Base-by-base conservation (phyloP, 352 stramenopile species). In the Phytophthora palmivora region DNA sequence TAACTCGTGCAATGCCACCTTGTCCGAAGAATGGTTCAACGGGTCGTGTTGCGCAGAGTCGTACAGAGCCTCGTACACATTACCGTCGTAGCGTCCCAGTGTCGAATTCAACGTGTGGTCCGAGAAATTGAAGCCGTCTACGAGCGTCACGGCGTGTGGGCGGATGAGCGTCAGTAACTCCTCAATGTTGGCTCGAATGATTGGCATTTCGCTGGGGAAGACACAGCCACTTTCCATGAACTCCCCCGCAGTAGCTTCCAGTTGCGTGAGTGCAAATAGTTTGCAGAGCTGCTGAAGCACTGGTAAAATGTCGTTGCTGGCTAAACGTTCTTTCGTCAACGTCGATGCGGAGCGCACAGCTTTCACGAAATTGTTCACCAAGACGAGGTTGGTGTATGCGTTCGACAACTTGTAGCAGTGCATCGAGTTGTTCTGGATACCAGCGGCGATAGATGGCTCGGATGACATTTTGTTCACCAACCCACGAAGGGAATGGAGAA, bases 61-160 rank as follows among this genome's bases (percentile, higher is more conserved):
- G 38, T 84, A 88, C 48, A 91, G 52, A 51, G 79, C 79, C 39
- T 90, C 76, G 72, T 95, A 94, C 39, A 91, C 74, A 11, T 88
- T 78, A 16, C 84, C 87, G 49, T 94, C 81, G 44, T 80, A 87
- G 51, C 83, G 78, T 21, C 87, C 87, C 28, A 95, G 66, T 24
- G 79, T 79, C 67, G 84, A 89, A 77, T 93, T 93, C 36, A 95
- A 56, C 41, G 55, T 24, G 51, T 84, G 69, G 62, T 93, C 86
- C 10, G 81, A 88, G 60, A 93, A 92, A 64, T 92, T 88, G 68
- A 91, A 95, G 15, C 79, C 80, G 36, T 95, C 84, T 24, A 87
- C 81, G 21, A 93, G 78, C 46, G 71, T 71, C 36, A 95, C 83
- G n/a, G 83, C 86, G 44, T 95, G 78, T 6, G 73, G 67, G 8